Conservation (phyloP, 352 stramenopile genomes). For the Phytophthora pistaciae region DNA sequence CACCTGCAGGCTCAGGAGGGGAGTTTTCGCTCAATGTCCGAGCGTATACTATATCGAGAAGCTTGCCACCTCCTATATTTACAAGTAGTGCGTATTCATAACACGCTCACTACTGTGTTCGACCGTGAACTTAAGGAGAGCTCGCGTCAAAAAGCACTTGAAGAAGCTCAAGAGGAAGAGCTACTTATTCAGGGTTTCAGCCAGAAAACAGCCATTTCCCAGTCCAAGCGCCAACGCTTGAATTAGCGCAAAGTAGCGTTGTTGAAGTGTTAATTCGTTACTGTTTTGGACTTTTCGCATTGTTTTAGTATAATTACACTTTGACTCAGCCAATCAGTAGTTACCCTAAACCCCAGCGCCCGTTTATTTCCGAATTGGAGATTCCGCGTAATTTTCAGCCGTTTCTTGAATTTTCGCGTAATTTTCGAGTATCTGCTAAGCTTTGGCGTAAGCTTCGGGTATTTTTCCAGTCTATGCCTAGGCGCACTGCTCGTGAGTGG, state of each 20-base stretch:
- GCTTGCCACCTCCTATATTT: no score
- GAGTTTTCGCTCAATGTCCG: neutral
- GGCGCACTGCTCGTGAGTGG: neutral
- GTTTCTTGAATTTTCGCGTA: neutral
- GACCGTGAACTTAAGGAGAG: neutral
- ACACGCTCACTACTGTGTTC: neutral
- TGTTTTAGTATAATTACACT: neutral
- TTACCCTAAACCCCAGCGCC: neutral
- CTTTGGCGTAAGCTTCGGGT: neutral
- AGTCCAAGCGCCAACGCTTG: neutral
- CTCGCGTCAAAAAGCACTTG: neutral
- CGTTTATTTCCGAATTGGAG: neutral
- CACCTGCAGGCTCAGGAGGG: neutral
- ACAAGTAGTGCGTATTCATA: no score
- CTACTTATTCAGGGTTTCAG: no score
- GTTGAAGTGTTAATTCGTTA: neutral
- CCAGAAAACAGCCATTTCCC: neutral
- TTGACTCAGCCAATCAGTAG: neutral
- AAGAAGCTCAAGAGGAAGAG: neutral
- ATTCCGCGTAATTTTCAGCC: no score
- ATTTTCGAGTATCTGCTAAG: neutral
- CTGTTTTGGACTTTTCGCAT: neutral
- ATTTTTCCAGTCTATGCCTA: neutral
- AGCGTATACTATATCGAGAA: constrained; percentile 5
- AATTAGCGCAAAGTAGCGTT: neutral